Evolutionary conservation across 805 yeast genomes (phyloP), one percentile per base, ranked within the genome.

Genomic region (Pichia cephalocereana): DNA sequence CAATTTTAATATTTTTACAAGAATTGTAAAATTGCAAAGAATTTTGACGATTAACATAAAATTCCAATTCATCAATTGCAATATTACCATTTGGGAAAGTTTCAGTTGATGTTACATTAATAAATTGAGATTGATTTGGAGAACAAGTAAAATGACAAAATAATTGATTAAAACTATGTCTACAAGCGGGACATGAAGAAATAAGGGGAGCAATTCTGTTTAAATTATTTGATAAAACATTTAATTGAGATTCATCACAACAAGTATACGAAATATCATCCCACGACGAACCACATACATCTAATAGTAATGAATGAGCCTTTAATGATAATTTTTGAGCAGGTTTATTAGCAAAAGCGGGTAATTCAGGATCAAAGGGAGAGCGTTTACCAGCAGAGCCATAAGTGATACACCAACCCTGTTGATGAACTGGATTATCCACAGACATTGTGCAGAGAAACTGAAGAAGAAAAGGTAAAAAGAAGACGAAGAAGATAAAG

Each of bases 111-210:
- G 86, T 79, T 23, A 91, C 78, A 54, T 86, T 76, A 12, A 89
- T 74, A 65, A 88, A 91, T 12, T 69, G 64, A 0, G 87, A 74
- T 65, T 91, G 97, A 56, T 85, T 69, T 0, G 96, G 82, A 4
- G 96, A 85, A 65, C 99, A 91, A 1, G 96, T 84, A 65, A 93
- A 89, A 39, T 82, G 79, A 68, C 91, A 93, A 60, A 88, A 88
- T 55, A 90, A 71, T 57, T 83, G 85, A 58, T 79, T 79, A 64
- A 91, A 91, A 70, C 91, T 91, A 64, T 79, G 80, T 49, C 77
- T 71, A 63, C 99, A 91, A 0, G 99, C 98, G 2, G 97, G 97
- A 64, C 99, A 85, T 2, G 96, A 83, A 4, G 95, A 83, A 44
- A 90, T 83, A 49, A 87, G 63, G 1, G 86, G 79, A 53, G 83